Percentiles rank a stretch among this genome's conserved stretches.
phyloP scores from a whole-genome alignment of 176 grass and related monocot species.

The Musa troglodytarum region DNA sequence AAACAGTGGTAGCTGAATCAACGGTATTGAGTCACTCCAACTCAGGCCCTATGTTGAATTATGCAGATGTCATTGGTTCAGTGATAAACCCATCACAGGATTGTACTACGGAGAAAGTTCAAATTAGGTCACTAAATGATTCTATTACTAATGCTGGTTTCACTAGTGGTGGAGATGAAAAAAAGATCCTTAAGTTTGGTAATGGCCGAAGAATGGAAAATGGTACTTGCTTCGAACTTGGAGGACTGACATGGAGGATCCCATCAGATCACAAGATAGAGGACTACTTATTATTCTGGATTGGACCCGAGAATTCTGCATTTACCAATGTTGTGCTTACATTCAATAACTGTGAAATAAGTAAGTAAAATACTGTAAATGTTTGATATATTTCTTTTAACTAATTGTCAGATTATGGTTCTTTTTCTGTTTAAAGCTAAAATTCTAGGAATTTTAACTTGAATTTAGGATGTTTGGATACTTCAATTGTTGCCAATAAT shows the following conservation, averaged over 20 bases:
- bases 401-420: neutral
- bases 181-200: conserved; percentile 27
- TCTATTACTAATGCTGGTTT: conserved; percentile 1
- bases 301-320: conserved; percentile 72
- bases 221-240: conserved; percentile 43
- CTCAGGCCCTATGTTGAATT: conserved; percentile 26
- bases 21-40: conserved; percentile 24
- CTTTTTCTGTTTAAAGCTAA: neutral
- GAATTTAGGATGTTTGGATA: too few relatives aligned
- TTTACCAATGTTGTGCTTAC: conserved; percentile 86
- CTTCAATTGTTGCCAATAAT: too few relatives aligned
- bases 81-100: conserved; percentile 55
- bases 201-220: conserved; percentile 27
- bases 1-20: conserved; percentile 28
- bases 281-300: conserved; percentile 78
- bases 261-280: conserved; percentile 48
- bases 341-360: conserved; percentile 91
- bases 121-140: neutral
- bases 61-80: conserved; percentile 49
- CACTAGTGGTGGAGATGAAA: conserved; percentile 25
- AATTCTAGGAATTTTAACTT: too few relatives aligned
- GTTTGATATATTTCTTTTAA: neutral
- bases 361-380: conserved; percentile 25
- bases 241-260: conserved; percentile 60
- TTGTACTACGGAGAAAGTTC: conserved; percentile 19